Conservation (phyloP, 75 land plant species). For the Selaginella tamariscina region DNA sequence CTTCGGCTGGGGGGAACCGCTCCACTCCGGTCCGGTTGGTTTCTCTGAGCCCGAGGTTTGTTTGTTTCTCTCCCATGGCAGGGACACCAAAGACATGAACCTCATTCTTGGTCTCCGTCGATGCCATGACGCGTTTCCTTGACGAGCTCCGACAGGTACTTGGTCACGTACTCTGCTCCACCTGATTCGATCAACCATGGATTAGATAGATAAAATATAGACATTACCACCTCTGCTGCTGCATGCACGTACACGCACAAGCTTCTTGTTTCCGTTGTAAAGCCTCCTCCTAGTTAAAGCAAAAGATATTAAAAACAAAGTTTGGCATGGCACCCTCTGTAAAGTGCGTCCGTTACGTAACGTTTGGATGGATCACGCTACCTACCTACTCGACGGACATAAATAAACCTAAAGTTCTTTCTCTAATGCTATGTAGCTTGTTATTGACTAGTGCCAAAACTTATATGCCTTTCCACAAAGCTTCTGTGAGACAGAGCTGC, state of each 20-base stretch:
- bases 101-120: neutral
- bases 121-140: conserved; percentile 1
- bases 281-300: neutral
- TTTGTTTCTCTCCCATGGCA: neutral
- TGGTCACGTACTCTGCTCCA: neutral
- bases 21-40: conserved; percentile 9
- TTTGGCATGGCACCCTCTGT: no score
- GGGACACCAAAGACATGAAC: neutral
- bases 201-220: no score
- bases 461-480: neutral
- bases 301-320: no score
- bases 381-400: neutral
- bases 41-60: conserved; percentile 7
- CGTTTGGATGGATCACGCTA: neutral
- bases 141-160: neutral
- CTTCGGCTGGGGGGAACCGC: conserved; percentile 7
- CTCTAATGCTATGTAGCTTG: no score
- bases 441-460: no score
- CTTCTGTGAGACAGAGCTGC: neutral
- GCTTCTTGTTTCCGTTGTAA: neutral
- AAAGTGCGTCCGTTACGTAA: neutral
- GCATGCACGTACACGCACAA: neutral
- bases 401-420: no score
- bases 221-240: neutral
- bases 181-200: no score